A percentile compares a stretch with the other conserved stretches of the same genome.
Evolutionary conservation across 768 basidiomycete genomes (phyloP).

Genomic region (Gautieria morchelliformis): DNA sequence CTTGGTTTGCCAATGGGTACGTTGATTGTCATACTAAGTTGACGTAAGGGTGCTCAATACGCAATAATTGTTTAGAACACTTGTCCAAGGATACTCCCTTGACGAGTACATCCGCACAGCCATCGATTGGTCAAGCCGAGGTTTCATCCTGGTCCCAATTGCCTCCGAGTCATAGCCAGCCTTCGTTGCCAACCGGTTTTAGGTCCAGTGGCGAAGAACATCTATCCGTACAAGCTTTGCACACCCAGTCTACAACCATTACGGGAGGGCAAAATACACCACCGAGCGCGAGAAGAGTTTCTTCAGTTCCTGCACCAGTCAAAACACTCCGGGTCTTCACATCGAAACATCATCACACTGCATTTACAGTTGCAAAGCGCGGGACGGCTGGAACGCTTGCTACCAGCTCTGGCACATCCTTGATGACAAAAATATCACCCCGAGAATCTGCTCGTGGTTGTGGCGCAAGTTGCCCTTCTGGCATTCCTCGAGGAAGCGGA

Average conservation of each 20-base stretch:
- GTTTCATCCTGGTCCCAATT: neutral
- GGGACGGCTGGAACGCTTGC: neutral
- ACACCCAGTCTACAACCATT: neutral
- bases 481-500: neutral
- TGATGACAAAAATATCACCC: neutral
- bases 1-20: neutral
- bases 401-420: neutral
- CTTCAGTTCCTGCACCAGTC: neutral
- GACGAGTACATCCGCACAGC: neutral
- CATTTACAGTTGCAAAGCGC: neutral
- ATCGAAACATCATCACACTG: neutral
- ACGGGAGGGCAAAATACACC: neutral
- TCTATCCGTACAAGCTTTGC: neutral
- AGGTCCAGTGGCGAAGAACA: neutral
- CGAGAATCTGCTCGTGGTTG: neutral
- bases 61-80: neutral
- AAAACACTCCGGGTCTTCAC: neutral
- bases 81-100: neutral
- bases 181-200: neutral
- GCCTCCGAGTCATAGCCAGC: neutral
- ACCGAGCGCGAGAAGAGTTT: neutral
- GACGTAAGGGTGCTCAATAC: no score
- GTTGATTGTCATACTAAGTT: neutral
- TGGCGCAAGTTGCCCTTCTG: neutral
- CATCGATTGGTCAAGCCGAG: no score